Evolutionary conservation across 768 basidiomycete genomes (phyloP), one percentile per base, ranked within the genome.

Genomic region (Fomitopsis serialis): DNA sequence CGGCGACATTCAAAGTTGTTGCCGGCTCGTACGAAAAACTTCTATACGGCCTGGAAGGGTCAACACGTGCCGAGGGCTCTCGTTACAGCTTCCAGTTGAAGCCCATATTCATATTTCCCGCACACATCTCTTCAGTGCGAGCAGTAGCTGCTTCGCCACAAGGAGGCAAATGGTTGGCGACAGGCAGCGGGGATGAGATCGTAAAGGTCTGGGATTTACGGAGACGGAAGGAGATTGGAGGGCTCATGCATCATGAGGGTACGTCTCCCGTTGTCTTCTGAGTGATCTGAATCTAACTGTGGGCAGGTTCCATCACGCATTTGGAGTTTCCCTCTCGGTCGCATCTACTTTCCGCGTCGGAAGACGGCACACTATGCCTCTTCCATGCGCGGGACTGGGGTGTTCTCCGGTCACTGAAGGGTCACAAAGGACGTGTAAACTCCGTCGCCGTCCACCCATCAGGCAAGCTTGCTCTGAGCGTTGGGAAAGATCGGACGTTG

Each of bases 21-120:
- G 90, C 87, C 0, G 97, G 97, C 0, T 92, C 95, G 17, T 99
- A 98, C 69, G 97, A 99, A 74, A 97, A 95, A 63, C 76, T 98
- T 15, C 78, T 99, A 17, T 98, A 97, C 61, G 95, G 95, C 12
- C 74, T 97, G 17, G 79, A 92, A 54, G 92, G 87, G 34, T 74
- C 80, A 0, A 71, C 81, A 43, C 63, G 70, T 47, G 61, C 72
- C 52, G 53, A 67, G 3, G 61, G 61, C 40, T 48, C 66, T 45
- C 62, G 64, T 23, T 68, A 69, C 56, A 61, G 64, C 47, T 73
- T 75, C 50, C 57, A 67, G 21, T 63, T 96, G 25, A 81, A 83
- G 51, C 93, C 97, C 0, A 78, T 90, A 42, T 99, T 99, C 70
- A 91, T 93, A 57, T 99, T 99, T 71, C 95, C 97, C 25, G 97